phyloP scores from a whole-genome alignment of 306 rosid species.

The Neltuma alba region DNA sequence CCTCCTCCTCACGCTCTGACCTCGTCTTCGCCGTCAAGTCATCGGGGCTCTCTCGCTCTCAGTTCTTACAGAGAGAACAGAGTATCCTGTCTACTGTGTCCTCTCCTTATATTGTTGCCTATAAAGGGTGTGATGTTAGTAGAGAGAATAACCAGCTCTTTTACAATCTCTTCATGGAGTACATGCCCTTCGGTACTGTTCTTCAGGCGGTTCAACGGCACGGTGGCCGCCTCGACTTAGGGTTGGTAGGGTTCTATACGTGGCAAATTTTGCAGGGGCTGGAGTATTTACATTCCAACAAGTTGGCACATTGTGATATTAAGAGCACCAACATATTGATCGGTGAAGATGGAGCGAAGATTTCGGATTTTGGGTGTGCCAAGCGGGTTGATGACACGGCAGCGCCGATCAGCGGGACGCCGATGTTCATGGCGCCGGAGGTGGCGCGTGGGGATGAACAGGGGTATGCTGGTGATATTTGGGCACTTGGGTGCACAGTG shows the following conservation, averaged over 20 bases:
- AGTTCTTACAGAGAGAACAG: slow-evolving; percentile 62
- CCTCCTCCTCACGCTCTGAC: slow-evolving; percentile 39
- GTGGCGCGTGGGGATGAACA: slow-evolving; percentile 85
- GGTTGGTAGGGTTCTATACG: slow-evolving; percentile 44
- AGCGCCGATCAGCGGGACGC: slow-evolving; percentile 61
- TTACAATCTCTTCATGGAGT: slow-evolving; percentile 85
- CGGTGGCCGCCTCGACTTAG: slow-evolving; percentile 48
- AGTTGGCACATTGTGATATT: slow-evolving; percentile 89
- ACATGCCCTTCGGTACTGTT: slow-evolving; percentile 57
- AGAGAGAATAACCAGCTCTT: slow-evolving; percentile 51
- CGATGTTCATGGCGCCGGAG: slow-evolving; percentile 94
- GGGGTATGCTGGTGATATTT: slow-evolving; percentile 68
- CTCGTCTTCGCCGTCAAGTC: slow-evolving; percentile 74
- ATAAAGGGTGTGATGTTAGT: slow-evolving; percentile 65
- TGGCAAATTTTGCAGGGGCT: slow-evolving; percentile 58
- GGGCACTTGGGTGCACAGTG: slow-evolving; percentile 90
- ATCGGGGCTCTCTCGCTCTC: slow-evolving; percentile 51
- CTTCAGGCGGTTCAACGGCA: slow-evolving; percentile 37
- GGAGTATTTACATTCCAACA: slow-evolving; percentile 67
- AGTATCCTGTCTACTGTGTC: slow-evolving; percentile 59
- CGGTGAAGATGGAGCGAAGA: slow-evolving; percentile 60
- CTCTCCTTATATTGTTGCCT: slow-evolving; percentile 61
- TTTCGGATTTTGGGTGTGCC: slow-evolving; percentile 90
- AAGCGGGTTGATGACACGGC: slow-evolving; percentile 36
- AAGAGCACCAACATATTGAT: slow-evolving; percentile 76